Evolutionary conservation across 306 rosid genomes (phyloP).

Genomic region (Pachyrhizus erosus): DNA sequence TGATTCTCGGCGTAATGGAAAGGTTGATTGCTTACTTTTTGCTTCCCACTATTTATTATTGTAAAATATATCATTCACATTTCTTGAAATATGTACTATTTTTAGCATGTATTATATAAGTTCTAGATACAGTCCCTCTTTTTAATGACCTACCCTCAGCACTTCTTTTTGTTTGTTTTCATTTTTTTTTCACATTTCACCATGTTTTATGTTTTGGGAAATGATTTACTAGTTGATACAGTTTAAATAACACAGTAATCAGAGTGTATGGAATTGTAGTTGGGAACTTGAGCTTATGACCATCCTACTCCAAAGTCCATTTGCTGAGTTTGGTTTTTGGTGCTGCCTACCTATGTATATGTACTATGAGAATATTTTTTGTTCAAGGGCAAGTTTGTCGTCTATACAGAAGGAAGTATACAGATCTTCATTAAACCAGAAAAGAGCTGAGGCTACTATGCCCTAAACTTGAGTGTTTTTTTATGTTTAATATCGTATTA

Average conservation of each 20-base stretch:
- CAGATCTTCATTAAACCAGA: background rate
- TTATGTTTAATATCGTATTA: background rate
- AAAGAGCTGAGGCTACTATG: background rate
- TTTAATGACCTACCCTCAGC: background rate
- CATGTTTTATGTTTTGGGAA: conserved; percentile 21
- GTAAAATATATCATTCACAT: background rate
- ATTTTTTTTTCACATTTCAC: conserved; percentile 1
- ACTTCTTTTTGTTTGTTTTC: conserved; percentile 28
- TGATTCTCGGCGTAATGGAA: conserved; percentile 96
- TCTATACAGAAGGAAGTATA: background rate
- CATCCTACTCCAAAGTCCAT: background rate
- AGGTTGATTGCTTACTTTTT: conserved; percentile 60
- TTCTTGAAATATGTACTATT: background rate
- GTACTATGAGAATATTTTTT: background rate
- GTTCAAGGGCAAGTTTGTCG: background rate
- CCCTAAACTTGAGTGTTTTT: background rate
- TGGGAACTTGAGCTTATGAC: conserved; percentile 7
- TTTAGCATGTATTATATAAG: conserved; percentile 4
- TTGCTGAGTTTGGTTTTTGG: conserved; percentile 18
- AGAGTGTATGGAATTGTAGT: background rate
- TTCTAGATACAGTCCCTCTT: background rate
- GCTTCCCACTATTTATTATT: background rate
- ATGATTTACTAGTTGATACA: background rate
- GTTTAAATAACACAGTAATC: background rate
- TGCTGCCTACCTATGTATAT: conserved; percentile 4